Evolutionary conservation across 1,284 basidiomycete species (phyloP), one percentile per base, ranked within the genome.

Genomic region (Schizophyllum commune): DNA sequence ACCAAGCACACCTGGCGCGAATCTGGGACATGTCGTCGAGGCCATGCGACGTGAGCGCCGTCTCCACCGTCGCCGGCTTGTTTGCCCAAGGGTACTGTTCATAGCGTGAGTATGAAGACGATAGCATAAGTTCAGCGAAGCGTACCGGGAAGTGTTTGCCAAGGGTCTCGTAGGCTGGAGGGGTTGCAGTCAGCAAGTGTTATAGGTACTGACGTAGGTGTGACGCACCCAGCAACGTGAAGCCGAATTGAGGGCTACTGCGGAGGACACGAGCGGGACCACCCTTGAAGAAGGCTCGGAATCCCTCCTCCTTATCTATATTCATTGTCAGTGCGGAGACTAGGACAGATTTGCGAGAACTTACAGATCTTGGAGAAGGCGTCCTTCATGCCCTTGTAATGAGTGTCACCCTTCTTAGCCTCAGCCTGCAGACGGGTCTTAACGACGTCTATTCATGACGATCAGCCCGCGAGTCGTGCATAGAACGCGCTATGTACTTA

Each of bases 361-460:
- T 71, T 71, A 88, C 91, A 88, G 65, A 99, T 98, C 74, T 91
- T 97, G 58, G 82, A 78, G 69, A 97, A 94, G 27, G 94, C 96
- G 75, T 99, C 95, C 15, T 79, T 73, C 56, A 98, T 77, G 57
- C 97, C 96, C 74, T 92, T 94, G 80, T 99, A 99, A 63, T 89
- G 80, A 4, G 94, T 92, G 74, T 99, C 88, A 17, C 96, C 97
- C 68, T 92, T 90, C 65, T 90, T 84, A 39, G 94, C 91, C 74
- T 99, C 97, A n/a, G 94, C 89, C 74, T 99, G 97, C 65, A 99
- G 79, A 61, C 96, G 88, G n/a, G 96, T 99, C 83, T 99, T 99
- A 74, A 98, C 93, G 63, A 99, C 97, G 74, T 99, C 96, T 86
- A 75, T 33, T 68, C 33, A 61, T 59, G 62, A 57, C 66, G 76